phyloP scores from a whole-genome alignment of 2,329 filamentous ascomycete genomes.

The Dactylellina sp. region DNA sequence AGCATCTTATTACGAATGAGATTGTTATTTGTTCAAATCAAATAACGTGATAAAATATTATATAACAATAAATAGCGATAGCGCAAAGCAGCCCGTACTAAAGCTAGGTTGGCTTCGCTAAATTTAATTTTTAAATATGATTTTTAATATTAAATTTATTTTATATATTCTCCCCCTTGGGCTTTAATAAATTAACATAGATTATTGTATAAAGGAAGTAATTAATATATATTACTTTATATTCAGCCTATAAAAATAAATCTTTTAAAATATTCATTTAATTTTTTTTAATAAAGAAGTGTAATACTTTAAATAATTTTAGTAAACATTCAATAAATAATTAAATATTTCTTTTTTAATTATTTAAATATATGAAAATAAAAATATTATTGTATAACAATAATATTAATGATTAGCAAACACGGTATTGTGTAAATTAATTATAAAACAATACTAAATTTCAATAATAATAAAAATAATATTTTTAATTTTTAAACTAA shows the following conservation, averaged over 20 bases:
- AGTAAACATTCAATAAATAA: conserved; percentile 14
- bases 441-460: conserved; percentile 18
- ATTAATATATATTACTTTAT: conserved; percentile 16
- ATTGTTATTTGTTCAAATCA: conserved; percentile 32
- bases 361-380: conserved; percentile 17
- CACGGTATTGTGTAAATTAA: conserved; percentile 19
- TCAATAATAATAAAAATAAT: conserved; percentile 17
- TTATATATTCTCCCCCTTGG: conserved; percentile 19
- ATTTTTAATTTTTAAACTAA: conserved; percentile 17
- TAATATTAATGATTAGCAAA: conserved; percentile 11
- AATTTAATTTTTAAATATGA: conserved; percentile 18
- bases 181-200: conserved; percentile 19
- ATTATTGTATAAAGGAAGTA: conserved; percentile 13
- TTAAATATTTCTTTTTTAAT: conserved; percentile 5
- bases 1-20: conserved; percentile 24
- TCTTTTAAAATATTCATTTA: conserved; percentile 14
- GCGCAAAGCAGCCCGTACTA: conserved; percentile 1
- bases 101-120: neutral
- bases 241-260: conserved; percentile 21
- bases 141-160: conserved; percentile 27
- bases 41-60: conserved; percentile 26
- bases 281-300: conserved; percentile 10
- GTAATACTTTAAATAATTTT: conserved; percentile 26
- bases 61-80: conserved; percentile 22
- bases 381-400: conserved; percentile 17